Base-by-base conservation (phyloP, 331 rosid genomes). In the Cydonia oblonga region DNA sequence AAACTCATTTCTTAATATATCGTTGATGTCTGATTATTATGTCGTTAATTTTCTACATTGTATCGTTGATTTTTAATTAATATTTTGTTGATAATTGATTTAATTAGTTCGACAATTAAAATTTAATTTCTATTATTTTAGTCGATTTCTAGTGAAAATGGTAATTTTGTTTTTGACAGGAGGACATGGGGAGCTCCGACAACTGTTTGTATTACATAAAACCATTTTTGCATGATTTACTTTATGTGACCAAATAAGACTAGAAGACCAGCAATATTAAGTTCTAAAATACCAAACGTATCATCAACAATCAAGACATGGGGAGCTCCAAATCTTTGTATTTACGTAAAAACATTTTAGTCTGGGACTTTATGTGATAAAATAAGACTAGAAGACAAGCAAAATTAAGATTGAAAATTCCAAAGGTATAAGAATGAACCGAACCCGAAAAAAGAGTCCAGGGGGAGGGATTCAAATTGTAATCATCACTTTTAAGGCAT, bases 111-210 rank as follows among this genome's bases (percentile, higher is more conserved):
- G 3, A 40, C 14, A 40, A 40, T 12, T 40, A 12, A 12, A 11
- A 40, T 40, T 40, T 40, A 40, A 40, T 40, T 40, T 40, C 15
- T 40, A 40, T 10, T 40, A 40, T 40, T 40, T 11, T 40, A 40
- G 46, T 40, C 46, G 15, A 40, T 38, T 38, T 38, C 44, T 38
- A 38, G 4, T 38, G 14, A 52, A 69, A 14, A 70, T 70, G 33
- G 65, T 22, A 61, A 71, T 30, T n/a, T 23, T 38, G 66, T 57
- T 38, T 71, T 38, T 71, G 75, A 58, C 26, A 58, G 14, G 28
- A 58, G 49, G 67, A 71, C 40, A 24, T 58, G 46, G 67, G 75
- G 35, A 33, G 74, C 24, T 56, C 66, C 74, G 26, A 29, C 46
- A 15, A 35, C 22, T 12, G 11, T 25, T 11, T 59, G 18, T 25